These are phyloP conservation scores for Solanum microdontum DNA, from an alignment of 257 asterid genomes.

Conservation along the genomic window DNA sequence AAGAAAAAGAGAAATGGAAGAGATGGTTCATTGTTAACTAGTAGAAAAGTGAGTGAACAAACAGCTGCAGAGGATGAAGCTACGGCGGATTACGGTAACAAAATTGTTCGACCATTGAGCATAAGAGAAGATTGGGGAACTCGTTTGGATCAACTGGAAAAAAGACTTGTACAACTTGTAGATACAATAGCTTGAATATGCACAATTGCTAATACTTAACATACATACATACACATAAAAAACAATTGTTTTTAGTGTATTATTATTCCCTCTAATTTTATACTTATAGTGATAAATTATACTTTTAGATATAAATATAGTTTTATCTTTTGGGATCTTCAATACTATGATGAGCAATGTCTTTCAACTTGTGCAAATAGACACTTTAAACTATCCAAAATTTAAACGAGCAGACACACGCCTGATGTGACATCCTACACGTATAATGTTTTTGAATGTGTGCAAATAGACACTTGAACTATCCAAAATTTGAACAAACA, in stretches of 20 bases:
- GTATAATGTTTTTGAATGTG: not conserved
- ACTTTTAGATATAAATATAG: not conserved
- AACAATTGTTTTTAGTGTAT: not conserved
- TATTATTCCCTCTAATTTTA: not conserved
- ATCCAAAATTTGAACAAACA: not conserved
- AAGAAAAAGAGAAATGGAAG: constrained; percentile 6
- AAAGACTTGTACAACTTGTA: constrained; percentile 23
- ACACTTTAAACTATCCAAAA: too few relatives aligned
- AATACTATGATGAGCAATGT: too few relatives aligned
- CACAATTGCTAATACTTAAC: not conserved
- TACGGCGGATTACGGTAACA: not conserved
- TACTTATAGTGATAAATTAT: too few relatives aligned
- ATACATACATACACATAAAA: not conserved
- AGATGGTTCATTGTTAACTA: not conserved
- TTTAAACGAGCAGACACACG: too few relatives aligned
- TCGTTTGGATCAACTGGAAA: constrained; percentile 36
- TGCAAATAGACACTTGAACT: not conserved
- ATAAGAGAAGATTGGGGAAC: constrained; percentile 38
- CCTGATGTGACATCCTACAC: not conserved
- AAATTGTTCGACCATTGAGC: constrained; percentile 10
- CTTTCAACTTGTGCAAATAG: too few relatives aligned
- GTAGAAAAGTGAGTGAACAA: not conserved
- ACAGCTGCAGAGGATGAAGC: not conserved
- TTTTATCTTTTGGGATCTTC: not conserved
- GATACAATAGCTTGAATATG: not conserved